Conservation (phyloP, 2,329 filamentous ascomycete species). For the Aureobasidium sp. region DNA sequence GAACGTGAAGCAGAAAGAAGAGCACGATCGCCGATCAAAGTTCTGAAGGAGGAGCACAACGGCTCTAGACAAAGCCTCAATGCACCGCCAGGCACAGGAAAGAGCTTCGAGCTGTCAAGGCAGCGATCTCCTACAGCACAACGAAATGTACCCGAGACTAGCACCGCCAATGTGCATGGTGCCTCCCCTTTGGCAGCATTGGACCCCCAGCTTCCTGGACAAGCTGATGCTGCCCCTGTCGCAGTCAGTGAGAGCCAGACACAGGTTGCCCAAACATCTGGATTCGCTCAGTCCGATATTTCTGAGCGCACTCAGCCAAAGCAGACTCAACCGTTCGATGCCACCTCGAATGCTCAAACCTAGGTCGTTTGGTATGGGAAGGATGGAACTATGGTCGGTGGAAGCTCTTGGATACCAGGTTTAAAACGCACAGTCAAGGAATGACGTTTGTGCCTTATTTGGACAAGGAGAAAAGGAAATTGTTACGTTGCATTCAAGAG, state of each 20-base stretch:
- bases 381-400: neutral
- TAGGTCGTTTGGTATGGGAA: neutral
- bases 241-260: neutral
- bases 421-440: neutral
- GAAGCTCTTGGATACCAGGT: neutral
- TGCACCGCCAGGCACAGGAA: neutral
- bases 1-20: slow-evolving; percentile 45
- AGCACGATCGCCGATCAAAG: slow-evolving; percentile 29
- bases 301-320: neutral
- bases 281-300: neutral
- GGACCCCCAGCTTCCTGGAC: neutral
- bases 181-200: neutral
- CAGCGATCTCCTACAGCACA: slow-evolving; percentile 1
- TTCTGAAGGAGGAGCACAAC: slow-evolving; percentile 20
- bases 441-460: neutral
- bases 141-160: neutral
- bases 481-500: neutral
- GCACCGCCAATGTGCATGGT: neutral
- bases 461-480: neutral
- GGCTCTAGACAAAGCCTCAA: slow-evolving; percentile 35
- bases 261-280: neutral
- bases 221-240: neutral
- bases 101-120: slow-evolving; percentile 11
- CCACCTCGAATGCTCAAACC: neutral
- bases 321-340: neutral